These are phyloP conservation scores for Fagus crenata DNA, from an alignment of 306 rosid genomes.

Conservation along the genomic window DNA sequence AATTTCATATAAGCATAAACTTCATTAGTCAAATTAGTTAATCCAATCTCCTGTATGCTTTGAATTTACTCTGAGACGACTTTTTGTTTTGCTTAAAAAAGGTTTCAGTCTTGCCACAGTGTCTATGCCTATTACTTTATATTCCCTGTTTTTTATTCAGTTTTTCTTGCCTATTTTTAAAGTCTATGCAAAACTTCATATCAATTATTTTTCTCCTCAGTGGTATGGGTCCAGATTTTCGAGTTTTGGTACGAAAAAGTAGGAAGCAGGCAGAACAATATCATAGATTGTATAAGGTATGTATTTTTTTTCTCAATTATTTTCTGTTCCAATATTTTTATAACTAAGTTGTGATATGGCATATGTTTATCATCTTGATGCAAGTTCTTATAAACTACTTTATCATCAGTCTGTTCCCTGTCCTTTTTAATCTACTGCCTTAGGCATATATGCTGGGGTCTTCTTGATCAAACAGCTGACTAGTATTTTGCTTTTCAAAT, in stretches of 20 bases:
- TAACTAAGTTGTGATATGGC: background rate
- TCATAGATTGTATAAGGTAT: constrained; percentile 55
- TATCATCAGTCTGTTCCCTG: background rate
- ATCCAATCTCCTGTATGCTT: background rate
- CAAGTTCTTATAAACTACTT: background rate
- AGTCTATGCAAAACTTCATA: background rate
- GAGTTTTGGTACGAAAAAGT: constrained; percentile 58
- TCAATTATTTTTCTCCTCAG: constrained; percentile 30
- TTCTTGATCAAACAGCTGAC: background rate
- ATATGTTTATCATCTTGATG: background rate
- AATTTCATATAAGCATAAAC: background rate
- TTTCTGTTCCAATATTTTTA: background rate
- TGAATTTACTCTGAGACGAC: background rate
- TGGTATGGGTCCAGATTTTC: constrained; percentile 70
- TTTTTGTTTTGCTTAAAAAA: background rate
- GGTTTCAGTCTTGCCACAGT: background rate
- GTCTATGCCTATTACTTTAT: background rate
- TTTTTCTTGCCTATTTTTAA: constrained; percentile 9
- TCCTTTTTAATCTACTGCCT: background rate
- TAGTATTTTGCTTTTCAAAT: background rate
- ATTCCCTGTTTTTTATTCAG: background rate
- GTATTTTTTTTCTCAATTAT: background rate
- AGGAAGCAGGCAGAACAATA: constrained; percentile 65
- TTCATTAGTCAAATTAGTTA: background rate
- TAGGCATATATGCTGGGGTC: background rate